Percentiles rank a stretch among this genome's conserved stretches.
phyloP scores from a whole-genome alignment of 2,329 filamentous ascomycete genomes.

The Fusarium guadeloupense region DNA sequence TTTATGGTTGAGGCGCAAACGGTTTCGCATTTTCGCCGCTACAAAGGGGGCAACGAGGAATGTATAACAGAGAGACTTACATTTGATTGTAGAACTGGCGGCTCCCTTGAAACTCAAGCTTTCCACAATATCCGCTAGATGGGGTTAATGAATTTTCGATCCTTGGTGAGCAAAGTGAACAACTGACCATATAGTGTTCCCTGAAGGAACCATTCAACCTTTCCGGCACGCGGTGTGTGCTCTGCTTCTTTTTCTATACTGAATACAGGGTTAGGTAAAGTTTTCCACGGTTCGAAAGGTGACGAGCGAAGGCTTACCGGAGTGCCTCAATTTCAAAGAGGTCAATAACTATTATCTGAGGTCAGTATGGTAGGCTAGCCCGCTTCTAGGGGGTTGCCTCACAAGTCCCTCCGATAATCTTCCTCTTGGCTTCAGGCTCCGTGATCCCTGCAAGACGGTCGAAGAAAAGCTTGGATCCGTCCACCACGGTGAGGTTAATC shows the following conservation, averaged over 20 bases:
- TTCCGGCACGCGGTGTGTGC: slow-evolving; percentile 72
- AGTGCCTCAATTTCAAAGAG: slow-evolving; percentile 18
- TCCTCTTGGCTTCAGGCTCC: slow-evolving; percentile 87
- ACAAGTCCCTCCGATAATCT: slow-evolving; percentile 82
- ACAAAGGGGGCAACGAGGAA: slow-evolving; percentile 7
- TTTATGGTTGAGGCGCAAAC: slow-evolving; percentile 10
- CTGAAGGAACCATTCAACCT: slow-evolving; percentile 88
- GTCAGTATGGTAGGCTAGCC: background rate
- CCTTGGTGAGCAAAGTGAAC: background rate
- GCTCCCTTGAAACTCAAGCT: slow-evolving; percentile 29
- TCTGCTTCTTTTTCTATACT: slow-evolving; percentile 76
- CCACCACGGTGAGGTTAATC: slow-evolving; percentile 89
- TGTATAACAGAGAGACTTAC: background rate
- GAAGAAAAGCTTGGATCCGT: slow-evolving; percentile 83
- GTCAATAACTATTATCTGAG: slow-evolving; percentile 9
- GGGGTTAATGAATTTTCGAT: slow-evolving; percentile 2
- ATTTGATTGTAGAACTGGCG: slow-evolving; percentile 11
- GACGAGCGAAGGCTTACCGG: slow-evolving; percentile 24
- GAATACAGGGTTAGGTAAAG: slow-evolving; percentile 8
- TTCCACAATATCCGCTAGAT: slow-evolving; percentile 15
- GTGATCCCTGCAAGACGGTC: slow-evolving; percentile 75
- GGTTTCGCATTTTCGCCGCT: slow-evolving; percentile 9
- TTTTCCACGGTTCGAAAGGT: slow-evolving; percentile 1
- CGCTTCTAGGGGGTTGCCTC: slow-evolving; percentile 4
- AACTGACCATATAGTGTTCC: slow-evolving; percentile 73